phyloP scores from a whole-genome alignment of 75 land plant genomes.

The Pinus tabuliformis region DNA sequence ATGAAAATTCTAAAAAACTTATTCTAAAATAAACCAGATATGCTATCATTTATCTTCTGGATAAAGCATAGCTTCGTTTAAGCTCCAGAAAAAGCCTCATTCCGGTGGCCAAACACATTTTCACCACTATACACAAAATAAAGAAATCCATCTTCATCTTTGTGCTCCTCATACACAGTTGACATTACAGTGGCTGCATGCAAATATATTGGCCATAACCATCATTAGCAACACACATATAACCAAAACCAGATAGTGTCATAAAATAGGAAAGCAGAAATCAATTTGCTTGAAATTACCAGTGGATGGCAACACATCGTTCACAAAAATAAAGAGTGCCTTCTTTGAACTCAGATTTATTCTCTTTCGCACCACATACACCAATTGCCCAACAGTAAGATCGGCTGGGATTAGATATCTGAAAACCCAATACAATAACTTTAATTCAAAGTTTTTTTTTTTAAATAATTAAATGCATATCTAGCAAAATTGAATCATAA shows the following conservation, averaged over 20 bases:
- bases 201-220: neutral
- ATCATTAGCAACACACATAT: neutral
- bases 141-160: slow-evolving; percentile 59
- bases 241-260: neutral
- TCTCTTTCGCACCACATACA: slow-evolving; percentile 58
- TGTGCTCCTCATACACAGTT: slow-evolving; percentile 46
- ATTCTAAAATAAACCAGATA: too few relatives aligned
- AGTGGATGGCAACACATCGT: slow-evolving; percentile 56
- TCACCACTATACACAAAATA: slow-evolving; percentile 57
- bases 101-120: slow-evolving; percentile 33
- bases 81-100: neutral
- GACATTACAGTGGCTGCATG: slow-evolving; percentile 50
- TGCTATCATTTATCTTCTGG: too few relatives aligned
- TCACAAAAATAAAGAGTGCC: slow-evolving; percentile 64
- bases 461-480: neutral
- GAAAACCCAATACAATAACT: neutral
- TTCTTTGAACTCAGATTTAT: slow-evolving; percentile 54
- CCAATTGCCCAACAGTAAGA: slow-evolving; percentile 58
- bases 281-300: slow-evolving; percentile 20
- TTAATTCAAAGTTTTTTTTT: too few relatives aligned
- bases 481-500: too few relatives aligned
- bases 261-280: neutral
- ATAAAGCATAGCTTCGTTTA: neutral
- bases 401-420: slow-evolving; percentile 33
- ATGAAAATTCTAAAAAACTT: too few relatives aligned